Evolutionary conservation across 176 grass and related monocot species (phyloP).

Genomic region (Bolboschoenus planiculmis): DNA sequence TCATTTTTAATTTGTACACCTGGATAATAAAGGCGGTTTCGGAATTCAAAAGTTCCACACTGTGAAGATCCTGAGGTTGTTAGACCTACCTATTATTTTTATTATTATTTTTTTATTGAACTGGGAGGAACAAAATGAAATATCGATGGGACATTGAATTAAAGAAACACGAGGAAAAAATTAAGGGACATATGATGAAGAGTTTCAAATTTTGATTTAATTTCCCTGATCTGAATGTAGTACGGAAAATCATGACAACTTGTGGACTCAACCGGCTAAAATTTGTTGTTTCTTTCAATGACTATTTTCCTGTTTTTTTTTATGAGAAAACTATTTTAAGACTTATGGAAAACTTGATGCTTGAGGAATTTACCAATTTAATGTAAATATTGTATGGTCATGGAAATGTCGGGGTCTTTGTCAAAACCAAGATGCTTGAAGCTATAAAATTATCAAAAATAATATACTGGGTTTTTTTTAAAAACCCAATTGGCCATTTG

Average conservation of each 20-base stretch:
- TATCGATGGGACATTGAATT: background rate
- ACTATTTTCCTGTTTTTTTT: background rate
- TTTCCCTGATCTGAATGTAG: background rate
- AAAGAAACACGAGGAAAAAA: background rate
- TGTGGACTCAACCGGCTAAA: background rate
- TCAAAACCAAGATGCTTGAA: background rate
- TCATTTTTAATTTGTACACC: background rate
- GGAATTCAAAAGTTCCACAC: no score
- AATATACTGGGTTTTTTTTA: background rate
- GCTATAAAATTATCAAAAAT: background rate
- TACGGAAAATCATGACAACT: background rate
- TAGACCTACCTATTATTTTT: background rate
- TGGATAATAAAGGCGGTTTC: no score
- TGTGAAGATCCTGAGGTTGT: background rate
- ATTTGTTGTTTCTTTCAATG: background rate
- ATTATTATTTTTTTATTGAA: no score
- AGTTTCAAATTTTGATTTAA: background rate
- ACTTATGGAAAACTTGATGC: background rate
- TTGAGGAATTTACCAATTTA: background rate
- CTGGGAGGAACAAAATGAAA: background rate
- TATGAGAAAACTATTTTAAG: background rate
- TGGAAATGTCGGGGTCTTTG: background rate
- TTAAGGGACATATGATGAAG: background rate
- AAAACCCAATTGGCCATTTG: background rate
- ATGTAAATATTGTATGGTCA: background rate